Conservation (phyloP, 148 eudicot species). For the Fagopyrum tataricum region DNA sequence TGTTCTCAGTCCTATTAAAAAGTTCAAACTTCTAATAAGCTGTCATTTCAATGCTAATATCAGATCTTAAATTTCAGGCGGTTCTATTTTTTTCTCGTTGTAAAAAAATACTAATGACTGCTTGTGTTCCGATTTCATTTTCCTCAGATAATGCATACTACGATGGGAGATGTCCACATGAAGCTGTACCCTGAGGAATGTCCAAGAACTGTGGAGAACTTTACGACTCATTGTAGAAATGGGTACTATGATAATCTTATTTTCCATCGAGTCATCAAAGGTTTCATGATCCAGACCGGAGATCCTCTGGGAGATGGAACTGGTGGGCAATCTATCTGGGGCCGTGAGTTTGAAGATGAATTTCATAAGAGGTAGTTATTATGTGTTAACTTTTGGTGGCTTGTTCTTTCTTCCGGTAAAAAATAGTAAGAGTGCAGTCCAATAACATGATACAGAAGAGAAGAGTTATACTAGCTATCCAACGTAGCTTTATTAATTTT, state of each 20-base stretch:
- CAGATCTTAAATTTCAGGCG: background rate
- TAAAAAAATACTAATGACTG: background rate
- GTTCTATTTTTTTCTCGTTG: background rate
- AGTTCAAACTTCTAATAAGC: background rate
- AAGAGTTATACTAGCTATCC: background rate
- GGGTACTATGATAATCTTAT: constrained; percentile 97
- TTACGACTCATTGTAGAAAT: constrained; percentile 94
- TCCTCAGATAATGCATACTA: constrained; percentile 79
- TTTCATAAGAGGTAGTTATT: constrained; percentile 78
- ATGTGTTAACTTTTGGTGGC: background rate
- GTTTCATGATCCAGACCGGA: constrained; percentile 99
- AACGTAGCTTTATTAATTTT: background rate
- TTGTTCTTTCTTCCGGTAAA: background rate
- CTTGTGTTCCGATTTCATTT: background rate
- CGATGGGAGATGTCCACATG: constrained; percentile 93
- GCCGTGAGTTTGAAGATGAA: constrained; percentile 97
- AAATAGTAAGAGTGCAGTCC: background rate
- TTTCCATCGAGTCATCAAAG: constrained; percentile 94
- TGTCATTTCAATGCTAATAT: background rate
- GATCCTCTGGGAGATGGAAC: constrained; percentile 99
- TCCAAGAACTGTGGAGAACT: constrained; percentile 98
- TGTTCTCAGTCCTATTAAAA: background rate
- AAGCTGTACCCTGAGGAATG: constrained; percentile 99
- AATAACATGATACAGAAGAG: background rate
- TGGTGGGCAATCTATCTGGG: constrained; percentile 99